phyloP scores from a whole-genome alignment of 331 rosid species.

The Stylosanthes scabra region DNA sequence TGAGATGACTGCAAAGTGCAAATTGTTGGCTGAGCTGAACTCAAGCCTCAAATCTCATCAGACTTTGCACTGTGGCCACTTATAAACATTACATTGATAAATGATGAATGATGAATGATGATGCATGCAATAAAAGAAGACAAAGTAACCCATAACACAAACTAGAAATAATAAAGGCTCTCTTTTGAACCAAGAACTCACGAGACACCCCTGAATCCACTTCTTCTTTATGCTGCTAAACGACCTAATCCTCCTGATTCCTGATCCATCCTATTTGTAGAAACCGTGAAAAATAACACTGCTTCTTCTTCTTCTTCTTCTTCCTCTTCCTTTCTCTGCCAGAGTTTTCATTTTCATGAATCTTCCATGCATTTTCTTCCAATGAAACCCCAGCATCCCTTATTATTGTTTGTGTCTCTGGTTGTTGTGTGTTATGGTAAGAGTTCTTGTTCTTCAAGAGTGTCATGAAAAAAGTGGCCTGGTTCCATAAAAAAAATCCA shows the following conservation, averaged over 20 bases:
- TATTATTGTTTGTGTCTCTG: slow-evolving; percentile 24
- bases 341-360: slow-evolving; percentile 42
- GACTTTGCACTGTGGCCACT: slow-evolving; percentile 67
- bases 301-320: slow-evolving; percentile 40
- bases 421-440: slow-evolving; percentile 6
- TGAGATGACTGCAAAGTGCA: slow-evolving; percentile 37
- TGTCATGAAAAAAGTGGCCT: slow-evolving; percentile 35
- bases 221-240: slow-evolving; percentile 76
- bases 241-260: slow-evolving; percentile 71
- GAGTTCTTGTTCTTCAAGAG: slow-evolving; percentile 21
- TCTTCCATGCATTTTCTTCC: slow-evolving; percentile 52
- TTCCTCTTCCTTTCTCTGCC: slow-evolving; percentile 37
- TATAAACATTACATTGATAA: slow-evolving; percentile 38
- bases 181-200: slow-evolving; percentile 77
- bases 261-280: slow-evolving; percentile 52
- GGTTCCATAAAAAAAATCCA: slow-evolving; percentile 28
- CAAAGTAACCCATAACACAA: slow-evolving; percentile 52
- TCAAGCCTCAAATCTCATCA: slow-evolving; percentile 36
- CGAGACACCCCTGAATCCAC: slow-evolving; percentile 88
- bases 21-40: slow-evolving; percentile 41
- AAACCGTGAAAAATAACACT: slow-evolving; percentile 54
- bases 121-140: slow-evolving; percentile 57
- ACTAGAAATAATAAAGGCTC: slow-evolving; percentile 40
- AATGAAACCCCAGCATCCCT: slow-evolving; percentile 45
- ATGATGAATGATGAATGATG: slow-evolving; percentile 35